Percentiles rank a stretch among this genome's conserved stretches.
Evolutionary conservation across 1,139 yeast species (phyloP).

Genomic region (Protomyces gravidus): DNA sequence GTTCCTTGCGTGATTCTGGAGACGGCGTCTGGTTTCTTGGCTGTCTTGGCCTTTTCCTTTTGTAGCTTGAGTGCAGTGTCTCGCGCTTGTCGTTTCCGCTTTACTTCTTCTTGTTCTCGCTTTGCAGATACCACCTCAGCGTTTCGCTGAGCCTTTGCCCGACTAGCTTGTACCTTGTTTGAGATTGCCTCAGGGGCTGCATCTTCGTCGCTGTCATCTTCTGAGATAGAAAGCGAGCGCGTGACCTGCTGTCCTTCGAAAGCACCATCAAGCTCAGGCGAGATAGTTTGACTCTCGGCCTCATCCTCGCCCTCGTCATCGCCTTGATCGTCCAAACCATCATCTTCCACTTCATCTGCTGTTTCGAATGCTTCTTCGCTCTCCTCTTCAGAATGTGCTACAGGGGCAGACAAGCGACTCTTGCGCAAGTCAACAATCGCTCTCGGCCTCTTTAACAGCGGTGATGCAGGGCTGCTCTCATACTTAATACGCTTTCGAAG

Average conservation of each 20-base stretch:
- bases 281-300: not conserved
- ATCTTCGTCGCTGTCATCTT: constrained; percentile 11
- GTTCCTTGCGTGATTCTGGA: not conserved
- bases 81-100: constrained; percentile 6
- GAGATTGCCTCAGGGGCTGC: constrained; percentile 23
- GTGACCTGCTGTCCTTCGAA: not conserved
- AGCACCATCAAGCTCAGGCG: not conserved
- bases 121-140: not conserved
- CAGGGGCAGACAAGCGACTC: not conserved
- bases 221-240: not conserved
- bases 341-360: not conserved
- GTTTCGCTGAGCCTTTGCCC: not conserved
- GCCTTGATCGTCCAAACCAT: too few relatives aligned
- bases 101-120: constrained; percentile 8
- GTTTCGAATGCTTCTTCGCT: not conserved
- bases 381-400: not conserved
- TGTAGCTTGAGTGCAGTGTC: constrained; percentile 6
- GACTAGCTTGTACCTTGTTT: constrained; percentile 4
- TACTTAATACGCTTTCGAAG: not conserved
- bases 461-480: not conserved
- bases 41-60: not conserved
- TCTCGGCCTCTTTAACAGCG: not conserved
- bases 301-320: not conserved
- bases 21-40: not conserved
- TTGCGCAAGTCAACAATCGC: not conserved